phyloP scores from a whole-genome alignment of 1,139 yeast genomes.

The Entelexis paramagnoliae region DNA sequence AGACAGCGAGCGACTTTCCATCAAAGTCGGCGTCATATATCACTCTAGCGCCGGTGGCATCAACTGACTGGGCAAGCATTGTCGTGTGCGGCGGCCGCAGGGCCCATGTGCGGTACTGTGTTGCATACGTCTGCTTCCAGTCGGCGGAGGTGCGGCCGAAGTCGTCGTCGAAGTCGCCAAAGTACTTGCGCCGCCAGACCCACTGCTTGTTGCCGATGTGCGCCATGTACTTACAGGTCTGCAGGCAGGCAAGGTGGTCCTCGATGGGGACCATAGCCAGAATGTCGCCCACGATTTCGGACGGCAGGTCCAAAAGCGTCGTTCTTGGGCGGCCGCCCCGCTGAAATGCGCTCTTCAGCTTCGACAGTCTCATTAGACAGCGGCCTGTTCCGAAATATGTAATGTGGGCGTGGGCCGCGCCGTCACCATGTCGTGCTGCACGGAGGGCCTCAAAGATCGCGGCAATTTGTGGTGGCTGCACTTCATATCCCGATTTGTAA shows the following conservation, averaged over 20 bases:
- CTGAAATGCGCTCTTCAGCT: not conserved
- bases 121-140: not conserved
- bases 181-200: not conserved
- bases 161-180: not conserved
- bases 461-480: not conserved
- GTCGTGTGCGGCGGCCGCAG: not conserved
- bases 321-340: not conserved
- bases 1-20: constrained; percentile 25
- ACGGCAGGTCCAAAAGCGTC: not conserved
- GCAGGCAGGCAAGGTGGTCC: constrained; percentile 1
- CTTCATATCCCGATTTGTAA: not conserved
- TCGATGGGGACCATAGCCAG: not conserved
- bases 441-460: too few species aligned
- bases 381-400: too few species aligned
- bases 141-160: not conserved
- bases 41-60: not conserved
- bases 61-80: not conserved
- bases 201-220: not conserved
- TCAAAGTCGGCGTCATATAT: not conserved
- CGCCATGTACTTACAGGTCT: not conserved
- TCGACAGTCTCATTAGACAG: not conserved
- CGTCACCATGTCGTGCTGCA: too few species aligned
- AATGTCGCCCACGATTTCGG: not conserved
- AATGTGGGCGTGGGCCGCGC: too few species aligned
- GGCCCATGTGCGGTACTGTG: not conserved